phyloP scores from a whole-genome alignment of 345 rosid species.

The Dipteronia sinensis region DNA sequence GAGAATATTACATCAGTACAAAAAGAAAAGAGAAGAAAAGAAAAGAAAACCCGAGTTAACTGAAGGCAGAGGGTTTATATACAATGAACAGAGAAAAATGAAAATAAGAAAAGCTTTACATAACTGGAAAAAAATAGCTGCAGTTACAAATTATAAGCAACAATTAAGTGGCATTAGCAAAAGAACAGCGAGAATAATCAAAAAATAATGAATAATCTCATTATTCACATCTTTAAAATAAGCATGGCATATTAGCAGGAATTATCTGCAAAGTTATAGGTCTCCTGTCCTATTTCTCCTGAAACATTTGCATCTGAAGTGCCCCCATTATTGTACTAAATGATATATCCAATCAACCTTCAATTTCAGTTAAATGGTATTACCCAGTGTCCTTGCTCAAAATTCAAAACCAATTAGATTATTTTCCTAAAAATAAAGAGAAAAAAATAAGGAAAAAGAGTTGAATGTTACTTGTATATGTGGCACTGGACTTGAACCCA shows the following conservation, averaged over 20 bases:
- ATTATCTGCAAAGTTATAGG: neutral
- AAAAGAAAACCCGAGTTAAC: slow-evolving; percentile 11
- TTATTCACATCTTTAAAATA: neutral
- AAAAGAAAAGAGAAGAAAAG: neutral
- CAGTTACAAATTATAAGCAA: slow-evolving; percentile 1
- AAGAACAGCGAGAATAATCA: neutral
- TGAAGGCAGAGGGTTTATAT: neutral
- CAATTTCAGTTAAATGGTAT: neutral
- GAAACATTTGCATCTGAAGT: neutral
- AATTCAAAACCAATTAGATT: neutral
- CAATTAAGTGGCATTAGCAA: neutral
- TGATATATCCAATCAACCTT: neutral
- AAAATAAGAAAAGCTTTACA: neutral
- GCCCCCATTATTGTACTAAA: neutral
- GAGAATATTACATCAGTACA: slow-evolving; percentile 1
- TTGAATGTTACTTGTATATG: slow-evolving; percentile 73
- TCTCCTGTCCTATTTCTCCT: neutral
- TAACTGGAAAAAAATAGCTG: neutral
- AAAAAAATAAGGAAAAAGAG: neutral
- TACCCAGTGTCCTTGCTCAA: neutral
- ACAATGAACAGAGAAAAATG: neutral
- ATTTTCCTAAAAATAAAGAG: neutral
- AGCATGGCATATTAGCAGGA: neutral
- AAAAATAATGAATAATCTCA: neutral
- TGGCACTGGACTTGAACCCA: slow-evolving; percentile 94